These are phyloP conservation scores for Vitis hybrid DNA, from an alignment of 177 flowering plant species.

Conservation along the genomic window DNA sequence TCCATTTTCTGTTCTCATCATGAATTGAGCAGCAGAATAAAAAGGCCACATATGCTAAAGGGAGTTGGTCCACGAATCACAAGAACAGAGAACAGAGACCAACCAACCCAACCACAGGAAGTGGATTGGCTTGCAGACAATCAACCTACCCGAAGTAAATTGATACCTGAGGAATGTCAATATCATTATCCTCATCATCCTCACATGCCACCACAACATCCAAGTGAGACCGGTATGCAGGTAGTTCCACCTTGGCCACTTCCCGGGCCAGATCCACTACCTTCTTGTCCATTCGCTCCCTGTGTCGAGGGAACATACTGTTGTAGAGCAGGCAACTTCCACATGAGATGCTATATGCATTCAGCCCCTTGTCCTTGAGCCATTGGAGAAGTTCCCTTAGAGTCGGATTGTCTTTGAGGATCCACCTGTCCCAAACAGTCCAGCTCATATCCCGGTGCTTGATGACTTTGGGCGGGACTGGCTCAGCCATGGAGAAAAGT, in stretches of 20 bases:
- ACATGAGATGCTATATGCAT: slow-evolving; percentile 84
- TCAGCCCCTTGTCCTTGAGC: slow-evolving; percentile 74
- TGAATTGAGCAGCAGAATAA: no score
- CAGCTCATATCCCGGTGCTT: slow-evolving; percentile 81
- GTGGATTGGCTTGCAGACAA: neutral
- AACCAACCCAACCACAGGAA: no score
- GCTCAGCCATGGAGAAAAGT: slow-evolving; percentile 88
- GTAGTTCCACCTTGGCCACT: slow-evolving; percentile 69
- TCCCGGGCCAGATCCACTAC: slow-evolving; percentile 76
- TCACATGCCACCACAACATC: slow-evolving; percentile 89
- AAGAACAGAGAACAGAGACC: no score
- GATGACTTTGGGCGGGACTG: slow-evolving; percentile 83
- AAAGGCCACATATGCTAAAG: no score
- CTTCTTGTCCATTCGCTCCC: slow-evolving; percentile 75
- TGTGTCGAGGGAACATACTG: slow-evolving; percentile 80
- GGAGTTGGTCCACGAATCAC: no score
- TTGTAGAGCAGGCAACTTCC: slow-evolving; percentile 83
- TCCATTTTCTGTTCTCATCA: no score
- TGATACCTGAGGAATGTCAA: slow-evolving; percentile 82
- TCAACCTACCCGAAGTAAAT: slow-evolving; percentile 55
- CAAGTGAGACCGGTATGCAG: slow-evolving; percentile 60
- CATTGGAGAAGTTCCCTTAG: slow-evolving; percentile 73
- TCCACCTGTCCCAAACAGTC: slow-evolving; percentile 98
- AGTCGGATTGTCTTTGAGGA: slow-evolving; percentile 60
- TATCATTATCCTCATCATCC: slow-evolving; percentile 81